Base-by-base conservation (phyloP, 805 yeast genomes). In the Saccharomycopsis oosterbeekiorum region DNA sequence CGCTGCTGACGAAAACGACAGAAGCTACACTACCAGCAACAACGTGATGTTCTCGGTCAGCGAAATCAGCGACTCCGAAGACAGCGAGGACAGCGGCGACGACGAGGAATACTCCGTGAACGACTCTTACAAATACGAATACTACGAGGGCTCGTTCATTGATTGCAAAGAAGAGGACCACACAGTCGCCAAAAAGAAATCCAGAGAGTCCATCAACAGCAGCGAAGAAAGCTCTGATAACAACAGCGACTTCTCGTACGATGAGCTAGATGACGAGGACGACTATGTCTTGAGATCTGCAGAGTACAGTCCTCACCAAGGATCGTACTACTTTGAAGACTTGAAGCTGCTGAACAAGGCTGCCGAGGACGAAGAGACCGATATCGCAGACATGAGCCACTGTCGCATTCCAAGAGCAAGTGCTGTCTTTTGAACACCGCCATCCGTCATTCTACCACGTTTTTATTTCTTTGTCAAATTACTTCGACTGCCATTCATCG, bases 171-270 rank as follows among this genome's bases (percentile, higher is more conserved):
- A 29, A n/a, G 11, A 37, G 12, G 59, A 56, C 41, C 24, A 55
- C 14, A 56, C 57, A 6, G 12, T 34, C 6, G 39, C 15, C 59
- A 50, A 24, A 29, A 59, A 36, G 54, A 70, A 14, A 69, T 73
- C 58, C 6, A 24, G 47, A 37, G 36, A 55, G 11, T 24, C 41
- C n/a, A 9, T 39, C 36, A 53, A 29, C 9, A 29, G 56, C 34
- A 47, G 53, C 11, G 53, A 47, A 53, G 59, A 57, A 15, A 65
- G 67, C 29, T 36, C 62, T 3, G 66, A 64, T 9, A 74, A 73
- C 9, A 74, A 73, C 5, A 37, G 61, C 12, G 62, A 58, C 29
- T 66, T 57, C 14, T 42, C 58, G 10, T 19, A 19, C 17, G 54
- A 17, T 17, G 40, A 41, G 12, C 43, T 19, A 2, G 58, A 55